Evolutionary conservation across 768 basidiomycete species (phyloP).

Genomic region (Podaxis rugospora): DNA sequence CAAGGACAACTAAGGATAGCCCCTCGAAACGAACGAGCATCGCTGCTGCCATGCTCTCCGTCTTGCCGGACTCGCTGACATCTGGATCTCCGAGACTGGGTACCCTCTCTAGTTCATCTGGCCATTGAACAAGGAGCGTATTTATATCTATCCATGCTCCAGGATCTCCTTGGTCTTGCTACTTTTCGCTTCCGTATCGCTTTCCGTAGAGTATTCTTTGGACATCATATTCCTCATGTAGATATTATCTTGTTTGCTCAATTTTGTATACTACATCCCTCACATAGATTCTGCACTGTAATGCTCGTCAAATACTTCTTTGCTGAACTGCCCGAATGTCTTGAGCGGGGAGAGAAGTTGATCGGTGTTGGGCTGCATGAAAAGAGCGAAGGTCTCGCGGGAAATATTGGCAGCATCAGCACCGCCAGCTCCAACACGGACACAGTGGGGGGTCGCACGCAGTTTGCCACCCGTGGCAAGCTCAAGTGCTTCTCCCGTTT

Average conservation of each 20-base stretch:
- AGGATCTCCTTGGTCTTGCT: neutral
- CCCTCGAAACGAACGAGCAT: conserved; percentile 60
- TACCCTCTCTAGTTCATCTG: conserved; percentile 28
- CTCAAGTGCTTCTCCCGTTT: conserved; percentile 95
- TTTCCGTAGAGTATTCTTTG: neutral
- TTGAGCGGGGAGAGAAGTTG: conserved; percentile 63
- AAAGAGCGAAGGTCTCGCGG: conserved; percentile 86
- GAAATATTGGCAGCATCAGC: conserved; percentile 45
- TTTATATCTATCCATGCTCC: neutral
- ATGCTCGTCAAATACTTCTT: conserved; percentile 66
- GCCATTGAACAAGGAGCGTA: conserved; percentile 2
- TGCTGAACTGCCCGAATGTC: conserved; percentile 90
- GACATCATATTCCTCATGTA: neutral
- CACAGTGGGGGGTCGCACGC: conserved; percentile 93
- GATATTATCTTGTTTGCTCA: neutral
- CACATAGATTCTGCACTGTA: conserved; percentile 30
- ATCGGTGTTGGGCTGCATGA: conserved; percentile 86
- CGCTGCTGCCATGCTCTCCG: conserved; percentile 56
- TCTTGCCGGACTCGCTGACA: conserved; percentile 51
- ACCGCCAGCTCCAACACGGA: conserved; percentile 58
- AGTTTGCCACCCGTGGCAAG: conserved; percentile 78
- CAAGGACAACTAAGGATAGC: conserved; percentile 28
- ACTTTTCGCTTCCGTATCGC: neutral
- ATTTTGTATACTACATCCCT: conserved; percentile 17
- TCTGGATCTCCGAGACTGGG: conserved; percentile 37